These are phyloP conservation scores for Massarina eburnea DNA, from an alignment of 2,329 filamentous ascomycete species.

Conservation along the genomic window DNA sequence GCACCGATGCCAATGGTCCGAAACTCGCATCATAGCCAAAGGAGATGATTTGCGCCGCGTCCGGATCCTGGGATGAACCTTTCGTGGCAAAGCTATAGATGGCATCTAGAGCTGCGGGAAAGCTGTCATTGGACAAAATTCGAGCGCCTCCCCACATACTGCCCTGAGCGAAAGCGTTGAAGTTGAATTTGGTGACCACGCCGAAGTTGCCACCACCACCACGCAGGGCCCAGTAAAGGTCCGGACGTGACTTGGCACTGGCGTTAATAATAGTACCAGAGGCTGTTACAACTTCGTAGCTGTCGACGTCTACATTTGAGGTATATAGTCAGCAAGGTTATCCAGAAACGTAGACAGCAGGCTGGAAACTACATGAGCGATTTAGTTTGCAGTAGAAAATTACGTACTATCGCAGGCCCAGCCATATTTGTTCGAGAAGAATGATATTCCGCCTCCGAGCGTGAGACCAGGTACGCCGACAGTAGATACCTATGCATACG, in stretches of 20 bases:
- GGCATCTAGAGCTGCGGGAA: constrained; percentile 24
- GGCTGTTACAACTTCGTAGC: constrained; percentile 28
- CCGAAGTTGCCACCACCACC: constrained; percentile 42
- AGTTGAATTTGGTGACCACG: constrained; percentile 34
- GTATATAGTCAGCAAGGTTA: too few relatives aligned
- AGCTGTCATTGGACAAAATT: constrained; percentile 11
- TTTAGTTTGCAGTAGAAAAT: too few relatives aligned
- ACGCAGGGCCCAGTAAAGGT: constrained; percentile 45
- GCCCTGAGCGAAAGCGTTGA: constrained; percentile 21
- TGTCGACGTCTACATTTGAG: too few relatives aligned
- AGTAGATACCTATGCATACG: constrained; percentile 6
- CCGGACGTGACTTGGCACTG: constrained; percentile 28
- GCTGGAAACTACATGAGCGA: too few relatives aligned
- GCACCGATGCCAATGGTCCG: constrained; percentile 19
- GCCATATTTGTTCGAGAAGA: constrained; percentile 26
- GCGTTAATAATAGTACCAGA: constrained; percentile 13
- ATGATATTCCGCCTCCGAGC: constrained; percentile 21
- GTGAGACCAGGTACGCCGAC: constrained; percentile 13
- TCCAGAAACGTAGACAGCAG: too few relatives aligned
- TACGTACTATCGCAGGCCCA: constrained; percentile 29
- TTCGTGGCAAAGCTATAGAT: constrained; percentile 29
- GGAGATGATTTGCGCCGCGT: constrained; percentile 31
- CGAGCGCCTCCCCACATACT: constrained; percentile 34
- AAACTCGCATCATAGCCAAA: constrained; percentile 18
- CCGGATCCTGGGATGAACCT: constrained; percentile 19